Conservation (phyloP, 192 early-diverging fungal species). For the Ambispora gerdemannii region DNA sequence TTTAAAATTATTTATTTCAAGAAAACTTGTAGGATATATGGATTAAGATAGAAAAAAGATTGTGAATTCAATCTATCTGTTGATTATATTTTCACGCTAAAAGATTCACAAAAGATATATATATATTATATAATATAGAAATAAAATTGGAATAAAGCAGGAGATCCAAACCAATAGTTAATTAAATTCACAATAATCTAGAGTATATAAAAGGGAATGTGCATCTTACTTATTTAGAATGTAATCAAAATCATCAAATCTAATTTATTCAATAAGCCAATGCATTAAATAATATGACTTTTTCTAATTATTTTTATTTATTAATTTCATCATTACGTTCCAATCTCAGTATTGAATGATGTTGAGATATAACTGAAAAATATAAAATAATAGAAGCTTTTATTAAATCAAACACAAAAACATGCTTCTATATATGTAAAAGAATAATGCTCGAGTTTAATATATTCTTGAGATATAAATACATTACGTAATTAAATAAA, state of each 20-base stretch:
- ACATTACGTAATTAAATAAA: too few species aligned
- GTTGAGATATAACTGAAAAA: too few species aligned
- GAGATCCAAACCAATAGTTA: constrained; percentile 7
- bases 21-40: constrained; percentile 28
- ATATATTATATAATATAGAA: constrained; percentile 15
- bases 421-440: too few species aligned
- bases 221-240: constrained; percentile 3
- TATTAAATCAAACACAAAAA: too few species aligned
- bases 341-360: too few species aligned
- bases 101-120: constrained; percentile 26
- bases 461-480: too few species aligned
- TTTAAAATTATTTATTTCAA: constrained; percentile 9
- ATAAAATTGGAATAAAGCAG: neutral
- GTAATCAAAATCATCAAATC: constrained; percentile 14
- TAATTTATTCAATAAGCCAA: too few species aligned
- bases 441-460: too few species aligned
- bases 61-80: constrained; percentile 22
- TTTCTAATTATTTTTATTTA: too few species aligned
- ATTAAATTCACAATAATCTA: constrained; percentile 12
- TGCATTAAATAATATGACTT: too few species aligned
- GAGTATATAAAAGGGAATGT: constrained; percentile 16
- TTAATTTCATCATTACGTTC: too few species aligned
- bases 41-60: constrained; percentile 6
- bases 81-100: constrained; percentile 22
- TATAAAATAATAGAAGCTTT: too few species aligned